Conservation (phyloP, 257 asterid species). For the Solanum gandarillasii region DNA sequence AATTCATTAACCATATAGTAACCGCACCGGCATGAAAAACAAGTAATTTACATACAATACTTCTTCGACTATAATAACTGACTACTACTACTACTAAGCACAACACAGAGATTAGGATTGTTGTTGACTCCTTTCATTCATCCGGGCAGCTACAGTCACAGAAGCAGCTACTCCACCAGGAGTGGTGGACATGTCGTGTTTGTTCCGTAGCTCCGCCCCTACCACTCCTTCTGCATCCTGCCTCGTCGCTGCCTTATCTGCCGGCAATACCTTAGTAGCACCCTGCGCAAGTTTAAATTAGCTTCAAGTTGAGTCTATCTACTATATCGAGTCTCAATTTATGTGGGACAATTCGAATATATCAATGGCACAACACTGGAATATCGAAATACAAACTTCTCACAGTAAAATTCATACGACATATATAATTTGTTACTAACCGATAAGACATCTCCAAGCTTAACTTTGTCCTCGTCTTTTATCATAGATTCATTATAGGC, state of each 20-base stretch:
- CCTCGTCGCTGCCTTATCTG: conserved; percentile 48
- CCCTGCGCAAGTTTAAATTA: conserved; percentile 13
- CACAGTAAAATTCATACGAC: too few species aligned
- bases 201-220: conserved; percentile 43
- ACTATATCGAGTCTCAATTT: too few species aligned
- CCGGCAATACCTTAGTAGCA: conserved; percentile 28
- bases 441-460: conserved; percentile 35
- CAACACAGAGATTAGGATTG: not conserved
- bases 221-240: conserved; percentile 57
- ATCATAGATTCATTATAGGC: conserved; percentile 38
- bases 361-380: not conserved
- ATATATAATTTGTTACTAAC: conserved; percentile 6
- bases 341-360: too few species aligned
- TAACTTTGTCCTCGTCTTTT: conserved; percentile 44
- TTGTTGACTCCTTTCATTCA: conserved; percentile 25
- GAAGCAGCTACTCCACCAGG: conserved; percentile 67
- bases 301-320: not conserved
- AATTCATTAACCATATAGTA: not conserved
- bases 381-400: not conserved
- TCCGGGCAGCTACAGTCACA: conserved; percentile 41
- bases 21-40: too few species aligned
- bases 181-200: conserved; percentile 14
- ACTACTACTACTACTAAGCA: too few species aligned
- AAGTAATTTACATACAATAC: too few species aligned
- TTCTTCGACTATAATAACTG: too few species aligned